A percentile compares a stretch with the other conserved stretches of the same genome.
Evolutionary conservation across 768 basidiomycete species (phyloP).

Genomic region (Tylopilus intermedius): DNA sequence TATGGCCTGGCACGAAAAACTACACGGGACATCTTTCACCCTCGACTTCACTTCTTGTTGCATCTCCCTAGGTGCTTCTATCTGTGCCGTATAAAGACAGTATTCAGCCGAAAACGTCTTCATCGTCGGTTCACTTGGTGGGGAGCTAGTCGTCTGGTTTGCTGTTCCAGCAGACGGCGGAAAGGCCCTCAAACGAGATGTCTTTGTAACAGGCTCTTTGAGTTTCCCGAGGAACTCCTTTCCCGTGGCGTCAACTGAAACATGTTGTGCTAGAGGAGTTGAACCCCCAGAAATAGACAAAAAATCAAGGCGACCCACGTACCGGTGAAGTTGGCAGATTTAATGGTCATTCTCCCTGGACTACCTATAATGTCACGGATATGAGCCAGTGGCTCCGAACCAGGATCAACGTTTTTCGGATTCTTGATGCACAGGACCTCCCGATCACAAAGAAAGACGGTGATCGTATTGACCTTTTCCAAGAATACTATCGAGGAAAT

Average conservation of each 20-base stretch:
- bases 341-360: background rate
- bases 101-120: background rate
- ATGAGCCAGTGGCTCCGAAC: background rate
- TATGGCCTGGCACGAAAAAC: background rate
- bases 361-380: background rate
- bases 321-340: background rate
- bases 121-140: background rate
- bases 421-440: background rate
- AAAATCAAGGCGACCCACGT: background rate
- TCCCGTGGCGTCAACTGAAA: background rate
- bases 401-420: too few relatives aligned
- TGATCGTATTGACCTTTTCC: background rate
- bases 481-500: background rate
- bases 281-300: background rate
- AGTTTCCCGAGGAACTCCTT: background rate
- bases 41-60: background rate
- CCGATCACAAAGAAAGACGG: background rate
- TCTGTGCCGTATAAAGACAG: background rate
- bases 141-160: background rate
- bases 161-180: background rate
- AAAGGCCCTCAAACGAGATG: background rate
- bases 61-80: background rate
- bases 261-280: background rate
- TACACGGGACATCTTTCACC: background rate
- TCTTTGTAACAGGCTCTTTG: background rate